Evolutionary conservation across 1,139 yeast genomes (phyloP), one percentile per base, ranked within the genome.

Genomic region (Taphrina wiesneri): DNA sequence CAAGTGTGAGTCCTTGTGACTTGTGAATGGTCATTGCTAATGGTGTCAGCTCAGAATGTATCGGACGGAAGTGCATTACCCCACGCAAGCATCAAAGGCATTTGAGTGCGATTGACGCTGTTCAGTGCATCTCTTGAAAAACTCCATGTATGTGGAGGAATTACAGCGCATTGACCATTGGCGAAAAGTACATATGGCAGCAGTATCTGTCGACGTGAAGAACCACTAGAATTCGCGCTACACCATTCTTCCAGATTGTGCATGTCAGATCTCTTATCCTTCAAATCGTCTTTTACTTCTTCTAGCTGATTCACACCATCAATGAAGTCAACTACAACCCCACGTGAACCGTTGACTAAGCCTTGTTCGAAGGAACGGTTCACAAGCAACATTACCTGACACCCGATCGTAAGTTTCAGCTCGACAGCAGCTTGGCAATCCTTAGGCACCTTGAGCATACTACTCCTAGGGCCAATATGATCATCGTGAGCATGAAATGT

Each of bases 331-430:
- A 91, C 76, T 1, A 93, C 93, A 69, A 83, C 87, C 0, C 99
- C 99, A 54, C 93, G 78, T 0, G 97, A 86, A 0, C 99, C 99
- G 76, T 93, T 93, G 3, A 93, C 99, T 56, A 93, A 80, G 0
- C 88, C 84, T 28, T 86, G 90, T 74, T 92, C 97, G 67, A 90
- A 59, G 36, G 52, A 49, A 4, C 34, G 82, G 74, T 93, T 95
- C 75, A 93, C 93, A 68, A 93, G 84, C 81, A 95, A 86, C 99
- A 93, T 95, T 0, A 93, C 99, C 77, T 93, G 99, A 0, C 97
- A 93, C 45, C 92, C 91, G 57, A 82, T 81, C 72, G 91, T 92
- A 71, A 93, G 78, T 13, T 79, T 79, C 26, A 93, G 75, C 41
- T 77, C 77, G 53, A 80, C 78, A 0, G 90, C 92, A 2, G 96